A percentile compares a stretch with the other conserved stretches of the same genome.
These are phyloP conservation scores for Paraleonurus japonicus DNA, from an alignment of 257 asterid species.

Conservation along the genomic window DNA sequence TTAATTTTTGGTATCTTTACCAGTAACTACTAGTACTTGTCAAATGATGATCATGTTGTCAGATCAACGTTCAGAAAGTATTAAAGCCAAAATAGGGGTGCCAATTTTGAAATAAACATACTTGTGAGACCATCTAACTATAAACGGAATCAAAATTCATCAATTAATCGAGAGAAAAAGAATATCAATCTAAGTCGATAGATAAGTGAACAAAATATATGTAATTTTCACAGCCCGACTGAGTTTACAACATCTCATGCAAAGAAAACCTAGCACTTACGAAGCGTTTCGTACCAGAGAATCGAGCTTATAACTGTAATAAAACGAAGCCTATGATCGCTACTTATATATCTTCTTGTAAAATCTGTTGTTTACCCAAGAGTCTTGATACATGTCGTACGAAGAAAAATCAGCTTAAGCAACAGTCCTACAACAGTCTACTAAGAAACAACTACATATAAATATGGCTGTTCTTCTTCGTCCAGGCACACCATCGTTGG, in stretches of 20 bases:
- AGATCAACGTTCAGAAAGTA: not conserved
- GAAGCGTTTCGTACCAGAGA: not conserved
- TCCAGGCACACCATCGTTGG: constrained; percentile 27
- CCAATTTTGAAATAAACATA: not conserved
- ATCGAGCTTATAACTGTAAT: not conserved
- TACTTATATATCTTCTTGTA: not conserved
- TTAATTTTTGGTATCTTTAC: too few relatives aligned
- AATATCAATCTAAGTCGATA: too few relatives aligned
- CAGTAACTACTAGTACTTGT: too few relatives aligned
- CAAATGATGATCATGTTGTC: not conserved
- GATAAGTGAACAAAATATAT: not conserved
- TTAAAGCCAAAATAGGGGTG: not conserved
- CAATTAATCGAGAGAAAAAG: too few relatives aligned
- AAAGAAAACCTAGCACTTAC: not conserved
- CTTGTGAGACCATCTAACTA: too few relatives aligned
- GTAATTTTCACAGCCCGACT: too few relatives aligned
- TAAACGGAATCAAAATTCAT: too few relatives aligned
- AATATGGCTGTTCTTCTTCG: constrained; percentile 18
- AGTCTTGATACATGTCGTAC: not conserved
- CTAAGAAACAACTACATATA: constrained; percentile 1
- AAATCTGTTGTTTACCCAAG: not conserved
- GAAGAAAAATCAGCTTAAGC: not conserved
- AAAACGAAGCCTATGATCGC: not conserved
- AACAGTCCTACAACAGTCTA: not conserved
- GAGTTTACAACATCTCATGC: too few relatives aligned